phyloP scores from a whole-genome alignment of 108 stramenopile species.

The Skeletonema menzelii region DNA sequence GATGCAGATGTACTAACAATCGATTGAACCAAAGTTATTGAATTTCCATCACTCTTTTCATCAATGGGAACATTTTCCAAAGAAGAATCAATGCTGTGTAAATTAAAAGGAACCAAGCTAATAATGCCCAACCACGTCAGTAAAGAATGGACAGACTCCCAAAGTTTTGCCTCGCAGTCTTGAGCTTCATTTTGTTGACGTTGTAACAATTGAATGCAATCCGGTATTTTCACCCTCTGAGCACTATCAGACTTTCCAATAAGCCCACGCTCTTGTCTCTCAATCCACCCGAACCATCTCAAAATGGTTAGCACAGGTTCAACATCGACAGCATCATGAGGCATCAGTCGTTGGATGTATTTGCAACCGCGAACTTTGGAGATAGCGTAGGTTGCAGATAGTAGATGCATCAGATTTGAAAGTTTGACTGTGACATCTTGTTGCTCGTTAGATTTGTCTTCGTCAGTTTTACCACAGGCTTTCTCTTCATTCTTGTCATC shows the following conservation, averaged over 20 bases:
- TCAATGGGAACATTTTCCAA: slow-evolving; percentile 14
- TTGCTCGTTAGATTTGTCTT: slow-evolving; percentile 16
- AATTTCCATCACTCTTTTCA: neutral
- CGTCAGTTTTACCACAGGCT: neutral
- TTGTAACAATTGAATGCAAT: slow-evolving; percentile 30
- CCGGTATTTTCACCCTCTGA: slow-evolving; percentile 1
- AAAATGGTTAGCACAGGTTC: slow-evolving; percentile 83
- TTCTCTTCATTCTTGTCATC: slow-evolving; percentile 12
- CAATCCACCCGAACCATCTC: slow-evolving; percentile 49
- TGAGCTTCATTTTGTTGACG: slow-evolving; percentile 12
- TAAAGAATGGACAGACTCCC: slow-evolving; percentile 94
- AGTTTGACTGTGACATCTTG: slow-evolving; percentile 25
- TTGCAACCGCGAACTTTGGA: slow-evolving; percentile 95
- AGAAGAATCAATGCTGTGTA: slow-evolving; percentile 77
- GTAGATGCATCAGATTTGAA: slow-evolving; percentile 50
- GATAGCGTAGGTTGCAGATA: slow-evolving; percentile 86
- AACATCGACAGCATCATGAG: slow-evolving; percentile 91
- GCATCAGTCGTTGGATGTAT: slow-evolving; percentile 81
- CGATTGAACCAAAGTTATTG: slow-evolving; percentile 47
- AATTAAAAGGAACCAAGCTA: slow-evolving; percentile 94
- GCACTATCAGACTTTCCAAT: neutral
- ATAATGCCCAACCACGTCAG: slow-evolving; percentile 96
- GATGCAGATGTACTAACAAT: slow-evolving; percentile 56
- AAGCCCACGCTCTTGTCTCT: slow-evolving; percentile 1
- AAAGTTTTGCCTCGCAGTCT: slow-evolving; percentile 54